Evolutionary conservation across 2,329 filamentous ascomycete species (phyloP), one percentile per base, ranked within the genome.

Genomic region (Fusarium subtropicale): DNA sequence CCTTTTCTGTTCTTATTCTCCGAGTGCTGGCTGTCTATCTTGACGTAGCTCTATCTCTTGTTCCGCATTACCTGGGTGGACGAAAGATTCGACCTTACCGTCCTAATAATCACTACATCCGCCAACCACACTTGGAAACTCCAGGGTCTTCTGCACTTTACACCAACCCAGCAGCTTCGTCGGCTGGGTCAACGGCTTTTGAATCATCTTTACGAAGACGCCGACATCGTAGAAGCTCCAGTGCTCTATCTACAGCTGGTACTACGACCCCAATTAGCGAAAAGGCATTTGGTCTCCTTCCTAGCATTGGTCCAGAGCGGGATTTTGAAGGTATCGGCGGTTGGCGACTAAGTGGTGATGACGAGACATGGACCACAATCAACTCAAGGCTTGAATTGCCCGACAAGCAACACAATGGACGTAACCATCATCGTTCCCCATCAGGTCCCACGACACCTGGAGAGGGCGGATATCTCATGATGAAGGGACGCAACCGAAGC

Each of bases 1-100:
- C 90, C 39, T 86, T 90, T 68, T 81, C 85, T 38, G 82, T 90
- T 36, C 84, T 92, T 50, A 83, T 87, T 73, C 79, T 90, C 66
- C 85, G 89, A 26, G 85, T 90, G 26, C 80, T 86, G 46, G 75
- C 90, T 53, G 85, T 91, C 58, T 91, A 91, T 74, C 78, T 90
- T 64, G 88, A 91, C 73, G 81, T 92, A 53, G 85, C 82, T 44
- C 77, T 88, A 22, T 87, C 86, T 10, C 80, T 90, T 5, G 74
- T 91, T 3, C 84, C 86, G 8, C 85, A 86, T 54, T 86, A 86
- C 64, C 77, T 91, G 30, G 79, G 81, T 56, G 80, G 81, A 63
- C 77, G 79, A 61, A 76, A 77, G 52, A 72, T 72, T 41, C 79
- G 76, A 24, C 74, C 68, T 58, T 76, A 75, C 60, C 56, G 72